Evolutionary conservation across 495 filamentous ascomycete species (phyloP).

Genomic region (Lasiosphaeriaceae sp.): DNA sequence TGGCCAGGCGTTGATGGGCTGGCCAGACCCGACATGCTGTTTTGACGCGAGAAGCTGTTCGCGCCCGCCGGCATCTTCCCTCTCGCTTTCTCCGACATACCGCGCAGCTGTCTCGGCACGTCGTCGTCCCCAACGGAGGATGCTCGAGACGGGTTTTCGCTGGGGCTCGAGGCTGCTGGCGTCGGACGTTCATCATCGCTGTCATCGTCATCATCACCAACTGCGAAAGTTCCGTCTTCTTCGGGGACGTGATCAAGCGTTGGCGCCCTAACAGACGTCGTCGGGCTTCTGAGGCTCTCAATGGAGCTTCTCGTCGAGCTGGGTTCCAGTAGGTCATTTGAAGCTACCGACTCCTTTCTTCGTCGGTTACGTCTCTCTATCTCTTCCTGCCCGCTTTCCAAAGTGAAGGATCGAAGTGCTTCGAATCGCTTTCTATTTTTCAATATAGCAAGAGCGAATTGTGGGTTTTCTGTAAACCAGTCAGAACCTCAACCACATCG

Average conservation of each 20-base stretch:
- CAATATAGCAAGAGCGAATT: slow-evolving; percentile 77
- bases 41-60: slow-evolving; percentile 81
- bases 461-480: slow-evolving; percentile 63
- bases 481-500: too few species aligned
- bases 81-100: slow-evolving; percentile 96
- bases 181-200: slow-evolving; percentile 65
- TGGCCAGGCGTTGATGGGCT: slow-evolving; percentile 56
- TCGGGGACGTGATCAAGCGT: slow-evolving; percentile 76
- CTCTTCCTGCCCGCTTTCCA: slow-evolving; percentile 93
- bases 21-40: slow-evolving; percentile 79
- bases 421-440: slow-evolving; percentile 81
- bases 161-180: slow-evolving; percentile 67
- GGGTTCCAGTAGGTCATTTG: slow-evolving; percentile 41
- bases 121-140: slow-evolving; percentile 69
- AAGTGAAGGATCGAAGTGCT: slow-evolving; percentile 82
- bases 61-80: slow-evolving; percentile 94
- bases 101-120: slow-evolving; percentile 81
- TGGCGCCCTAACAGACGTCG: slow-evolving; percentile 50
- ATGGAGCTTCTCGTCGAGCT: slow-evolving; percentile 57
- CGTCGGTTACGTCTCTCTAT: slow-evolving; percentile 75
- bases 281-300: slow-evolving; percentile 68
- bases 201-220: slow-evolving; percentile 82
- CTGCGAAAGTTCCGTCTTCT: slow-evolving; percentile 70
- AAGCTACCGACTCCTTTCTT: slow-evolving; percentile 61
- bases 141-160: slow-evolving; percentile 63